phyloP scores from a whole-genome alignment of 495 filamentous ascomycete species.

The Aspergillus coremiiformis region DNA sequence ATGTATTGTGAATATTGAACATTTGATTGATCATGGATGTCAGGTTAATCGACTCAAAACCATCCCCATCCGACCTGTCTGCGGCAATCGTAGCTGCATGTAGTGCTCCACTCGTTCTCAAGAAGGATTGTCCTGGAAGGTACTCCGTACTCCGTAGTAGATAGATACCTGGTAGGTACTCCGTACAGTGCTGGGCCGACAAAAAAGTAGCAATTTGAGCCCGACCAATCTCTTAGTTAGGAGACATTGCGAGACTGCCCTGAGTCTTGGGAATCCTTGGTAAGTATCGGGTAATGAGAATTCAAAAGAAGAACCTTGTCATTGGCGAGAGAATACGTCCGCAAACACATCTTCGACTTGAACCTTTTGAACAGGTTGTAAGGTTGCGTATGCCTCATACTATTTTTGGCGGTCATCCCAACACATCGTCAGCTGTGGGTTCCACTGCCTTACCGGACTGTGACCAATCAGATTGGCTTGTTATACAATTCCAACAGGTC shows the following conservation, averaged over 20 bases:
- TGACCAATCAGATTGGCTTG: not conserved
- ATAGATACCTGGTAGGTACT: too few relatives aligned
- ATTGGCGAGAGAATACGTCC: not conserved
- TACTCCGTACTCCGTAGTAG: too few relatives aligned
- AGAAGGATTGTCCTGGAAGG: not conserved
- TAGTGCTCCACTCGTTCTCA: constrained; percentile 8
- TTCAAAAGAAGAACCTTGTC: not conserved
- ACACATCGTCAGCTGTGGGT: constrained; percentile 5
- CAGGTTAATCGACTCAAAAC: not conserved
- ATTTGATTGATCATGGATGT: too few relatives aligned
- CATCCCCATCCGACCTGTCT: constrained; percentile 12
- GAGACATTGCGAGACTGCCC: not conserved
- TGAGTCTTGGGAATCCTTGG: constrained; percentile 5
- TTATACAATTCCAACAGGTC: not conserved
- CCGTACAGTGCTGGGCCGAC: not conserved
- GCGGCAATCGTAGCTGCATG: constrained; percentile 7
- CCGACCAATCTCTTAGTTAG: not conserved
- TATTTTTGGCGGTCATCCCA: constrained; percentile 15
- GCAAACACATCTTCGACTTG: not conserved
- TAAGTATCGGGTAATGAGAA: not conserved
- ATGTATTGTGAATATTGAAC: too few relatives aligned
- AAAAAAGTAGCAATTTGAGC: not conserved
- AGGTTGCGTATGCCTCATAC: constrained; percentile 21
- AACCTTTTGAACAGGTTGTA: too few relatives aligned
- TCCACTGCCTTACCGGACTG: not conserved